Evolutionary conservation across 192 early-diverging fungal species (phyloP).

Genomic region (Linnemannia hyalina): DNA sequence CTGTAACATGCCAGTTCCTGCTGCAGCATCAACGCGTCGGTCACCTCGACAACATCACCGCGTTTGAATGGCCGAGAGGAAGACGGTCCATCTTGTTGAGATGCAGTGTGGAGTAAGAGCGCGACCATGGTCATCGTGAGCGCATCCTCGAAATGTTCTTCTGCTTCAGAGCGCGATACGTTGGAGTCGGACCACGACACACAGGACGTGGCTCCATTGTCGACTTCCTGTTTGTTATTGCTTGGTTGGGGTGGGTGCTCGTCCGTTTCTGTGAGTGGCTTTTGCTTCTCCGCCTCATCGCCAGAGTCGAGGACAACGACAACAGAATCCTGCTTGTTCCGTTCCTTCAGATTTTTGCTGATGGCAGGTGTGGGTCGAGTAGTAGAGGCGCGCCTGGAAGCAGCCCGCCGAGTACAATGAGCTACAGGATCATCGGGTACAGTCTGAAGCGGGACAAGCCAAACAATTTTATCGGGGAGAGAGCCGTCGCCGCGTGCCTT

Average conservation of each 20-base stretch:
- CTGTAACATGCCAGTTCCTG: background rate
- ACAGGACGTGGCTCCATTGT: background rate
- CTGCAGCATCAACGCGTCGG: conserved; percentile 6
- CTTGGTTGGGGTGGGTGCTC: background rate
- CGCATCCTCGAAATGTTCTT: background rate
- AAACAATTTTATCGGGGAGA: conserved; percentile 8
- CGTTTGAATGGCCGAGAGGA: background rate
- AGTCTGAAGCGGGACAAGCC: background rate
- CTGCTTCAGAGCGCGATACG: background rate
- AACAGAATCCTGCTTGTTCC: background rate
- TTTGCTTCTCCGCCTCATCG: conserved; percentile 6
- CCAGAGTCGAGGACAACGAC: conserved; percentile 9
- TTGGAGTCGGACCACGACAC: conserved; percentile 18
- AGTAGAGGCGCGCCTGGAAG: background rate
- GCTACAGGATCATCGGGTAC: background rate
- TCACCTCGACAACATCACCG: background rate
- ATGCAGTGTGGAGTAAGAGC: conserved; percentile 12
- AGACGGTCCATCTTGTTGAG: background rate
- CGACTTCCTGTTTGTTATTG: background rate
- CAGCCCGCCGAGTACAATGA: background rate
- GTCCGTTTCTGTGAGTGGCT: background rate
- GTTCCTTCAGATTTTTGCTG: background rate
- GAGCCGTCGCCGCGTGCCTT: conserved; percentile 5
- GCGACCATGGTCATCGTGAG: conserved; percentile 12
- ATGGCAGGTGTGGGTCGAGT: background rate